Base-by-base conservation (phyloP, 352 stramenopile genomes). In the Phytophthora sansomeana region DNA sequence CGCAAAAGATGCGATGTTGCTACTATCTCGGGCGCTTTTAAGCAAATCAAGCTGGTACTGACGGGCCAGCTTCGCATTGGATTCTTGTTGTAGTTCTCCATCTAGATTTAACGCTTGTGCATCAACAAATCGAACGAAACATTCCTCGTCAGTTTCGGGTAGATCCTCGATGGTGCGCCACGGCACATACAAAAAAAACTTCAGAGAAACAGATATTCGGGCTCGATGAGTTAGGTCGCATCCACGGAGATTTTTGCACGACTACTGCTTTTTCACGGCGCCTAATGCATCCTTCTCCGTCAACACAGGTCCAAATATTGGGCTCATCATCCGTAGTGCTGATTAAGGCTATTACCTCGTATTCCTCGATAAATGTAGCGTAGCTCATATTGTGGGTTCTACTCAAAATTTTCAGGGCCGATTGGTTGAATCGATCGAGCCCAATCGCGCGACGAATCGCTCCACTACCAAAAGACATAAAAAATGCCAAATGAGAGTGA, bases 41-140 rank as follows among this genome's bases (percentile, higher is more conserved):
- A 61, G 21, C 29, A 61, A 9, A 53, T 61, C 41, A 11, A 61
- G 19, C 28, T 61, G 28, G 28, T 61, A 11, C 10, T 61, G 29
- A 1, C 53, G 28, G 35, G 32, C 41, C 5, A 61, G n/a, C 35
- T 43, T 61, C 21, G 53, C 53, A 52, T 61, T 61, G 1, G 39
- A 51, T 29, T 61, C 53, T 39, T 61, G 1, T n/a, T 14, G 28
- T 44, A 61, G 9, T 29, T 61, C 53, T 14, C 30, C n/a, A 32
- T 51, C 13, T n/a, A 53, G 39, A 5, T 35, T 10, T 2, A 28
- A 43, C 9, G 52, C 9, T 21, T 52, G 53, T 11, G n/a, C 29
- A 24, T 52, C 30, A 3, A 52, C 24, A 28, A 61, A 52, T 6
- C 42, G 42, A 24, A 26, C 54, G 14, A 63, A 50, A 24, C 35